A percentile compares a stretch with the other conserved stretches of the same genome.
phyloP scores from a whole-genome alignment of 352 stramenopile genomes.

The Phytophthora vignae region DNA sequence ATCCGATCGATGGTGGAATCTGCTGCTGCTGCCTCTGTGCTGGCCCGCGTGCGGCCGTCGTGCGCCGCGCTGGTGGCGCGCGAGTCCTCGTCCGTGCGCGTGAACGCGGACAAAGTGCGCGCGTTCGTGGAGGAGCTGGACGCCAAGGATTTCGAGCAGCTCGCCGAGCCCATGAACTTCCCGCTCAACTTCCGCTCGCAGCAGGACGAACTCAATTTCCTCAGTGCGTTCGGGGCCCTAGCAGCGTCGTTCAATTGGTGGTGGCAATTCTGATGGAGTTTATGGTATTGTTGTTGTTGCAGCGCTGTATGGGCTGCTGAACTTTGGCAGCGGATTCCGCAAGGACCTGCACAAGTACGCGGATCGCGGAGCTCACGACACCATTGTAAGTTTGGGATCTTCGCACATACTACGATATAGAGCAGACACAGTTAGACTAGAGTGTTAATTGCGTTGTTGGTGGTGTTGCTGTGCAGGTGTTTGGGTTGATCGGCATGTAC shows the following conservation, averaged over 20 bases:
- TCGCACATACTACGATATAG: neutral
- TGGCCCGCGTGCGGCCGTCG: constrained; percentile 60
- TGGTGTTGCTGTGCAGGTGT: constrained; percentile 50
- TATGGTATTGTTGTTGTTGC: neutral
- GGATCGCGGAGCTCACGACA: constrained; percentile 74
- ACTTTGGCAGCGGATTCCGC: constrained; percentile 84
- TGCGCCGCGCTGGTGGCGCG: constrained; percentile 60
- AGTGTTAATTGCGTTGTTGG: neutral
- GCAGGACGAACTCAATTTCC: constrained; percentile 82
- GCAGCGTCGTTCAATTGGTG: neutral
- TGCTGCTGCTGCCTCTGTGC: constrained; percentile 14
- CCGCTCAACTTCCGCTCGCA: constrained; percentile 79
- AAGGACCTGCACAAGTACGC: constrained; percentile 82
- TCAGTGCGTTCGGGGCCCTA: constrained; percentile 49
- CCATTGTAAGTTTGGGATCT: constrained; percentile 62
- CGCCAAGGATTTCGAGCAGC: constrained; percentile 53
- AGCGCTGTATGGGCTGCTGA: constrained; percentile 77
- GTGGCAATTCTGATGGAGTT: neutral
- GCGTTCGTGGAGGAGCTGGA: constrained; percentile 65
- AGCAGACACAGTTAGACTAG: too few relatives aligned
- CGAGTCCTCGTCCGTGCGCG: constrained; percentile 50
- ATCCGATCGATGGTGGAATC: neutral
- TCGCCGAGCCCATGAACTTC: constrained; percentile 63
- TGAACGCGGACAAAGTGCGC: constrained; percentile 59
- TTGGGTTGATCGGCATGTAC: constrained; percentile 88